These are phyloP conservation scores for Entophlyctis helioformis DNA, from an alignment of 192 early-diverging fungal genomes.

Conservation along the genomic window DNA sequence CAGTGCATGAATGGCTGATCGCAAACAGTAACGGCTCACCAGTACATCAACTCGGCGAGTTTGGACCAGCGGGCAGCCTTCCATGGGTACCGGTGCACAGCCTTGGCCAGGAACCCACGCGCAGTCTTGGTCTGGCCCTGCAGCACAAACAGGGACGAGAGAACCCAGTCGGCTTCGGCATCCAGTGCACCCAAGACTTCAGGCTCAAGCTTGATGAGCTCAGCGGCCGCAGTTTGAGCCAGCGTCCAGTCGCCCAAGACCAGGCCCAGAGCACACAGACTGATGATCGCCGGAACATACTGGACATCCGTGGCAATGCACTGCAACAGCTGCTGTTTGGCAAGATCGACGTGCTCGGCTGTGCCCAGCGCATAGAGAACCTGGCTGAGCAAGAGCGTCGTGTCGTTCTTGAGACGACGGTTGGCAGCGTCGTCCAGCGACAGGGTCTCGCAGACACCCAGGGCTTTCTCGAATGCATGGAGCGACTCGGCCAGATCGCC, in stretches of 20 bases:
- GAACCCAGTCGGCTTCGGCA: constrained; percentile 8
- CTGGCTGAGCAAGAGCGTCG: constrained; percentile 66
- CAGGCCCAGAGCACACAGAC: constrained; percentile 57
- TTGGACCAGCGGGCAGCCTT: constrained; percentile 17
- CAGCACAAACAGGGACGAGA: constrained; percentile 16
- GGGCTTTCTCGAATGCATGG: constrained; percentile 57
- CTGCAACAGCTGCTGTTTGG: constrained; percentile 65
- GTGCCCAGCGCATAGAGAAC: constrained; percentile 84
- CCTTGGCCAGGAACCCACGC: constrained; percentile 22
- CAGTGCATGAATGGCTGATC: too few species aligned
- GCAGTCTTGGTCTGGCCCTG: constrained; percentile 18
- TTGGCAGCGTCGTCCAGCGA: constrained; percentile 30
- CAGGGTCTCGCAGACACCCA: too few species aligned
- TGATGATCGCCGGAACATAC: constrained; percentile 56
- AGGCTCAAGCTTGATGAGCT: constrained; percentile 42
- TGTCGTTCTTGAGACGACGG: constrained; percentile 31
- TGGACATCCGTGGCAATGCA: too few species aligned
- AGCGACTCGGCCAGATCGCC: constrained; percentile 55
- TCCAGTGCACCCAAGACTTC: constrained; percentile 6
- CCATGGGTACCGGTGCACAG: constrained; percentile 22
- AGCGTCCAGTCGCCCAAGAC: constrained; percentile 47
- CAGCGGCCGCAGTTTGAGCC: constrained; percentile 48
- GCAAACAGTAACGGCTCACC: too few species aligned
- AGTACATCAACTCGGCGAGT: too few species aligned
- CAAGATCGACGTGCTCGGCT: constrained; percentile 59